Conservation (phyloP, 768 basidiomycete genomes). For the Leucosporidium yakuticum region DNA sequence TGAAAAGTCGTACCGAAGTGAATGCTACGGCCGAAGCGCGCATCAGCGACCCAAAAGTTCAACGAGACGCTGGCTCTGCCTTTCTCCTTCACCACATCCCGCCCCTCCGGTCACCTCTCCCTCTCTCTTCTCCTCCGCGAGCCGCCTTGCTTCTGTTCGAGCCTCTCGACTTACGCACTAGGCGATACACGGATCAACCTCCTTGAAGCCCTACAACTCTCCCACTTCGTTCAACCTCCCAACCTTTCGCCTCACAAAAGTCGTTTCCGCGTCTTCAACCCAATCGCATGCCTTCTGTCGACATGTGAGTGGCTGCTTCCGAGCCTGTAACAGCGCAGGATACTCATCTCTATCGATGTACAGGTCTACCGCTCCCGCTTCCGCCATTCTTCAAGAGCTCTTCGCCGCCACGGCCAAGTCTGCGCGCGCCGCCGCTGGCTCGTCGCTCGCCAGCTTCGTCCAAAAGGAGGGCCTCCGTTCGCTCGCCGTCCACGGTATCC, state of each 20-base stretch:
- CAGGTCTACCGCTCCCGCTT: conserved; percentile 16
- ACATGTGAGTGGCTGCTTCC: background rate
- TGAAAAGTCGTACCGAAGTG: no score
- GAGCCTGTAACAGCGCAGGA: no score
- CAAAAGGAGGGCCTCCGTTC: conserved; percentile 31
- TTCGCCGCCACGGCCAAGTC: conserved; percentile 31
- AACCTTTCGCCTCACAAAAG: background rate
- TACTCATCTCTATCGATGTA: background rate
- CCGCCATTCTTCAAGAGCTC: conserved; percentile 31
- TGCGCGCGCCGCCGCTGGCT: conserved; percentile 31
- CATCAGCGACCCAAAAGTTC: no score
- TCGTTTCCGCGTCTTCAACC: background rate
- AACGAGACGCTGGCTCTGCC: no score
- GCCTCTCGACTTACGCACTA: background rate
- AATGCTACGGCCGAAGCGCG: no score
- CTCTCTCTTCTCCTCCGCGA: background rate
- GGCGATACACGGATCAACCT: background rate
- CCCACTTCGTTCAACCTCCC: background rate
- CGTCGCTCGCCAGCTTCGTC: conserved; percentile 34
- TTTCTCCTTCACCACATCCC: no score
- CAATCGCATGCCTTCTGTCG: background rate
- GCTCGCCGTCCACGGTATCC: conserved; percentile 44
- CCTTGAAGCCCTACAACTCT: background rate
- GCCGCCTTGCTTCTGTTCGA: background rate
- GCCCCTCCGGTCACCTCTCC: background rate